Conservation (phyloP, 768 basidiomycete species). For the Agaricus subrufescens region DNA sequence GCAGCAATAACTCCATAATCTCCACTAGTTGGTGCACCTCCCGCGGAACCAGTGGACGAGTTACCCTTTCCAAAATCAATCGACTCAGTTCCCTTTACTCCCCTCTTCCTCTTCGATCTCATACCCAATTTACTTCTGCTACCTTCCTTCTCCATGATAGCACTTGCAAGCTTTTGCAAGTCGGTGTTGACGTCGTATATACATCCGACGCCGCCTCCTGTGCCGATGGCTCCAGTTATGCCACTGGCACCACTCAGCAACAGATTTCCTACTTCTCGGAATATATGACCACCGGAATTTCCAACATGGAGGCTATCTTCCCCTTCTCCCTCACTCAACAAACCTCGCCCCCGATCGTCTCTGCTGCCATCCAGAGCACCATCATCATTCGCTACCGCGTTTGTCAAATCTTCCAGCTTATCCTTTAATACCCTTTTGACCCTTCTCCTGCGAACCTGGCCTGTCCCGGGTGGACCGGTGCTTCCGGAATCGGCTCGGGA, state of each 20-base stretch:
- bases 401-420: slow-evolving; percentile 52
- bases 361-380: slow-evolving; percentile 25
- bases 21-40: slow-evolving; percentile 11
- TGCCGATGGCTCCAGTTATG: slow-evolving; percentile 7
- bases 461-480: slow-evolving; percentile 15
- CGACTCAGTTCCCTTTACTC: slow-evolving; percentile 26
- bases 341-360: slow-evolving; percentile 18
- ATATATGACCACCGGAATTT: slow-evolving; percentile 28
- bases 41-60: slow-evolving; percentile 27
- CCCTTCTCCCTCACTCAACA: slow-evolving; percentile 20
- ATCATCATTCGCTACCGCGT: slow-evolving; percentile 10
- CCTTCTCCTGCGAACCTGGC: slow-evolving; percentile 39
- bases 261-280: slow-evolving; percentile 38
- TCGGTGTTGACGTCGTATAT: slow-evolving; percentile 48
- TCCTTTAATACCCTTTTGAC: slow-evolving; percentile 59
- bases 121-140: background rate
- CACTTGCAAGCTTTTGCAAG: slow-evolving; percentile 44
- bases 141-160: slow-evolving; percentile 26
- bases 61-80: slow-evolving; percentile 40
- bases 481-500: background rate
- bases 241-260: slow-evolving; percentile 28
- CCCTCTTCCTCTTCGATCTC: slow-evolving; percentile 8
- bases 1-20: slow-evolving; percentile 3
- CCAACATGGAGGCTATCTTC: slow-evolving; percentile 17
- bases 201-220: slow-evolving; percentile 16